These are phyloP conservation scores for Lichtheimia ornata DNA, from an alignment of 371 early-diverging fungal species.

Conservation along the genomic window DNA sequence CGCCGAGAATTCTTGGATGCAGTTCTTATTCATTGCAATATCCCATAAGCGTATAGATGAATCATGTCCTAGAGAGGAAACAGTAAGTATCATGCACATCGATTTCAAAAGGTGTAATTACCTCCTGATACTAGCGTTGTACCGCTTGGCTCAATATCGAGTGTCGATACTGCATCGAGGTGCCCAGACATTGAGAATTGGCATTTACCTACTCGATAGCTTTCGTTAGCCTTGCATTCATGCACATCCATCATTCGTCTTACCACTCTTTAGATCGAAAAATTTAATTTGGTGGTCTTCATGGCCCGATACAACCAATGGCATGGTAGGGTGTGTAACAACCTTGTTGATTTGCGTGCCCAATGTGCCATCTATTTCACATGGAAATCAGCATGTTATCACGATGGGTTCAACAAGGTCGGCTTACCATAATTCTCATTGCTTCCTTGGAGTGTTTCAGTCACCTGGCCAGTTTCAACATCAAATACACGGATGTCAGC, in stretches of 20 bases:
- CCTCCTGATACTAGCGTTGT: constrained; percentile 75
- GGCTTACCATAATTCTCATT: constrained; percentile 63
- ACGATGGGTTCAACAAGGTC: background rate
- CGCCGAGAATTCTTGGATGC: constrained; percentile 78
- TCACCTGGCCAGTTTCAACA: constrained; percentile 72
- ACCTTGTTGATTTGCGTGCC: constrained; percentile 80
- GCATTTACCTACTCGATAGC: constrained; percentile 50
- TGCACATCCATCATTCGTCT: background rate
- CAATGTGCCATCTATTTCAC: constrained; percentile 58
- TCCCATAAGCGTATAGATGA: constrained; percentile 84
- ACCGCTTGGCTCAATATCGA: constrained; percentile 74
- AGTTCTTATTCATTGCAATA: constrained; percentile 56
- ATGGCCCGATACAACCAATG: constrained; percentile 74
- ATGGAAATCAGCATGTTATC: background rate
- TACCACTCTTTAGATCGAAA: constrained; percentile 63
- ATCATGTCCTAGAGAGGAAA: constrained; percentile 69
- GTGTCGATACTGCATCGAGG: constrained; percentile 66
- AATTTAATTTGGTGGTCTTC: constrained; percentile 80
- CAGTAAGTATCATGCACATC: background rate
- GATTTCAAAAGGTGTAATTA: constrained; percentile 18
- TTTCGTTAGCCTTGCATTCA: too few species aligned
- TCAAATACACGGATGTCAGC: constrained; percentile 71
- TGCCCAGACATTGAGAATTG: constrained; percentile 69
- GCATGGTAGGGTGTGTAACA: constrained; percentile 74
- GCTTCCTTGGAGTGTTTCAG: constrained; percentile 55